Percentiles rank a stretch among this genome's conserved stretches.
Conservation (phyloP, 768 basidiomycete species). For the Lactarius trivialis region DNA sequence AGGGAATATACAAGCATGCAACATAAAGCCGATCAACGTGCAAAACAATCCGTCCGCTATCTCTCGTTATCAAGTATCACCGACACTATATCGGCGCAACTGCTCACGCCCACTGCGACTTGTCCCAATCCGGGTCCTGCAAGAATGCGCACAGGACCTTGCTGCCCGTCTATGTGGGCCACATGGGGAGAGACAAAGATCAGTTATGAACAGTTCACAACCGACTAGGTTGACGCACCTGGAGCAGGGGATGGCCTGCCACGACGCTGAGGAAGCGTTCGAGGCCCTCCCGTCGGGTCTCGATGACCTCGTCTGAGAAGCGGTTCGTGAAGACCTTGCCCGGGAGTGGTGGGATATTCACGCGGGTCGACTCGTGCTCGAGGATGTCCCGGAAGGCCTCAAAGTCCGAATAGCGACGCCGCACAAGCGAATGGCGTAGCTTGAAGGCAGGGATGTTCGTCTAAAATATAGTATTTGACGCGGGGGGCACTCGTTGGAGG, state of each 20-base stretch:
- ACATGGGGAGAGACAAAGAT: neutral
- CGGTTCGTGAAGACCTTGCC: constrained; percentile 98
- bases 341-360: constrained; percentile 95
- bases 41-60: neutral
- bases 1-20: constrained; percentile 7
- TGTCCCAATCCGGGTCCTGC: constrained; percentile 92
- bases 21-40: constrained; percentile 2
- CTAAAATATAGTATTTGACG: constrained; percentile 34
- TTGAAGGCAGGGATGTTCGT: constrained; percentile 99
- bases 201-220: too few relatives aligned
- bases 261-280: constrained; percentile 95
- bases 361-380: constrained; percentile 92
- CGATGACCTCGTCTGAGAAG: constrained; percentile 97
- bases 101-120: constrained; percentile 64
- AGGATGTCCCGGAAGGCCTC: constrained; percentile 95
- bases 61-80: neutral
- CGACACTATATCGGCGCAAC: neutral
- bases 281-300: constrained; percentile 82
- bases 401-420: constrained; percentile 60
- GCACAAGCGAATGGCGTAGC: constrained; percentile 62
- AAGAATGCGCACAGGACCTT: constrained; percentile 95
- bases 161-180: constrained; percentile 68
- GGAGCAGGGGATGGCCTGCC: constrained; percentile 92
- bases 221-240: constrained; percentile 45
- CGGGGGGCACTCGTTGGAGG: neutral